These are phyloP conservation scores for Ogataea henricii DNA, from an alignment of 805 yeast species.

Conservation along the genomic window DNA sequence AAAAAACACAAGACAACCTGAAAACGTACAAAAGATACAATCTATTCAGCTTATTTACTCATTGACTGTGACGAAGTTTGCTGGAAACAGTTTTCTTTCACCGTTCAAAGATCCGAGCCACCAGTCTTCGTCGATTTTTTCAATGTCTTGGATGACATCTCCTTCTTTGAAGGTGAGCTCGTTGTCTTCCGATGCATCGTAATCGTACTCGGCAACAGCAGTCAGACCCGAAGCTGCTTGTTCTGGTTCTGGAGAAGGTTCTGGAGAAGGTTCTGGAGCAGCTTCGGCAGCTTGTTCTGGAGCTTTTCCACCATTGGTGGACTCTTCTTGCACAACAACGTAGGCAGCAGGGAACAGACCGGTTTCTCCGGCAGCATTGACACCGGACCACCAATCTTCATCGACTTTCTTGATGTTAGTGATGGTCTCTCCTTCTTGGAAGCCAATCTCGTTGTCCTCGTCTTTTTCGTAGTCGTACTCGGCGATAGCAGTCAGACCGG, in stretches of 20 bases:
- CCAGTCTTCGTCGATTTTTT: conserved; percentile 94
- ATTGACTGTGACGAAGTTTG: conserved; percentile 67
- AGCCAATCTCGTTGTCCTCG: conserved; percentile 73
- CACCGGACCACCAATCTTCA: conserved; percentile 69
- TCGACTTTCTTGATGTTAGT: conserved; percentile 69
- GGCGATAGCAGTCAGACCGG: conserved; percentile 60
- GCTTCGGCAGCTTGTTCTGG: conserved; percentile 12
- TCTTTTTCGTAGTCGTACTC: conserved; percentile 77
- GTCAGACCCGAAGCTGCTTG: conserved; percentile 33
- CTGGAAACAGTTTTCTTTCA: conserved; percentile 84
- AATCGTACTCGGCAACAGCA: conserved; percentile 73
- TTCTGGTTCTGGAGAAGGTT: conserved; percentile 23
- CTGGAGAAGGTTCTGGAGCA: conserved; percentile 15
- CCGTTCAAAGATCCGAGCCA: conserved; percentile 89
- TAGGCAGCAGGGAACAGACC: conserved; percentile 63
- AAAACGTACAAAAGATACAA: not conserved
- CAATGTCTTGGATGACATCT: conserved; percentile 77
- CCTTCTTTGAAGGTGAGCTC: conserved; percentile 86
- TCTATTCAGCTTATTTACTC: conserved; percentile 8
- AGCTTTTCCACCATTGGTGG: conserved; percentile 8
- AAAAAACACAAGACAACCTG: not conserved
- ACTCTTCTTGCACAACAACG: conserved; percentile 40
- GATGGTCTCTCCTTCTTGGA: conserved; percentile 66
- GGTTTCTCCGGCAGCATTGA: conserved; percentile 41
- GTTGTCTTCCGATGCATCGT: conserved; percentile 90